Evolutionary conservation across 2,329 filamentous ascomycete species (phyloP), one percentile per base, ranked within the genome.

Genomic region (Colletotrichum sp.): DNA sequence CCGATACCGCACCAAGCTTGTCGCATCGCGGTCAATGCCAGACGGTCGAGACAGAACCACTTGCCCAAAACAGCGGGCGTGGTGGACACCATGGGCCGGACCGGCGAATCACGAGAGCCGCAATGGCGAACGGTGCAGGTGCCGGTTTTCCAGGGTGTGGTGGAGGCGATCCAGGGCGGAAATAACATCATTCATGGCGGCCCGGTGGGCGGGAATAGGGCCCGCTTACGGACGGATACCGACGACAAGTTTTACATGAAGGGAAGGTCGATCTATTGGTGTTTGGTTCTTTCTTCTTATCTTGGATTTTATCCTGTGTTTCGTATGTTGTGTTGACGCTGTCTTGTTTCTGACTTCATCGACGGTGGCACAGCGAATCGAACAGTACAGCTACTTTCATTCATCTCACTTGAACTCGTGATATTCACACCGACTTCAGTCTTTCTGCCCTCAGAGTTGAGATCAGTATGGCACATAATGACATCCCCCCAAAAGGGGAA

Each of bases 1-100:
- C 74, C 74, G 71, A 76, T 76, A 75, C 60, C 71, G 74, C 74
- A 66, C 62, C 56, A 48, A 62, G 30, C 25, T 43, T 25, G 52
- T 16, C 15, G 13, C 32, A 16, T 65, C 65, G n/a, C 43, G 65
- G 66, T 69, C 66, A 58, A 39, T 30, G 27, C 58, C 60, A 56
- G 36, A 16, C 52, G 15, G 22, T 16, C 61, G 67, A 71, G 34
- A 70, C 30, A 62, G 52, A 48, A 30, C 52, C 48, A 67, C 43
- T 56, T 72, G 61, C 56, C 56, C 48, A 61, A 62, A 74, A 66
- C 6, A 56, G 74, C 66, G 43, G 36, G 56, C n/a, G 43, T 56
- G 36, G 71, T 70, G 74, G 74, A 39, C 43, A 60, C 58, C 39
- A 32, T 64, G 43, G 55, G 22, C 25, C 58, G 66, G 66, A 27